A percentile compares a stretch with the other conserved stretches of the same genome.
These are phyloP conservation scores for Fusarium chuoi DNA, from an alignment of 2,329 filamentous ascomycete species.

Conservation along the genomic window DNA sequence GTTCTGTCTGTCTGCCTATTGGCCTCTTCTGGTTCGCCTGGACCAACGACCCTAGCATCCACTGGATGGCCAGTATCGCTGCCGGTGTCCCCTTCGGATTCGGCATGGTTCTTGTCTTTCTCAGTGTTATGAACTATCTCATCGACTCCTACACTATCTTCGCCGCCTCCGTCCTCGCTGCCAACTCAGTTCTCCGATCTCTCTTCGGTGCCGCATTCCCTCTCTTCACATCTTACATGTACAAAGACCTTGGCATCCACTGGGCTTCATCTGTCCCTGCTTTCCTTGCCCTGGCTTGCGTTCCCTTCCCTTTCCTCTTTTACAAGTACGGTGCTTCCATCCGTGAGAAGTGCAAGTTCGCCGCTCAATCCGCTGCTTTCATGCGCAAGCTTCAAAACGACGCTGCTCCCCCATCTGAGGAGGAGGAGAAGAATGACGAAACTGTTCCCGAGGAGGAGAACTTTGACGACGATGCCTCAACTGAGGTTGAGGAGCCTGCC, in stretches of 20 bases:
- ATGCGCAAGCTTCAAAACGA: constrained; percentile 33
- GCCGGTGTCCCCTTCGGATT: constrained; percentile 59
- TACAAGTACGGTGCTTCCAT: constrained; percentile 36
- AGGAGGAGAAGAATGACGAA: constrained; percentile 23
- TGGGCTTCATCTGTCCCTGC: constrained; percentile 35
- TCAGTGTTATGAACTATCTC: constrained; percentile 39
- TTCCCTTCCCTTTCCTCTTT: constrained; percentile 38
- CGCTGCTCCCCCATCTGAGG: neutral
- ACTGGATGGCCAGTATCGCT: constrained; percentile 60
- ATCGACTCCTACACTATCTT: constrained; percentile 39
- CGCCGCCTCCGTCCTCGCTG: constrained; percentile 31
- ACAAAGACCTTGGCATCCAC: constrained; percentile 31
- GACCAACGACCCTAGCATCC: constrained; percentile 63
- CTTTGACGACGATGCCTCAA: constrained; percentile 29
- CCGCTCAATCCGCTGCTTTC: constrained; percentile 34
- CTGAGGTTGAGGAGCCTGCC: constrained; percentile 29
- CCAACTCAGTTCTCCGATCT: constrained; percentile 34
- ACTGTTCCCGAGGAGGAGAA: constrained; percentile 3
- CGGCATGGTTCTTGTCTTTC: constrained; percentile 60
- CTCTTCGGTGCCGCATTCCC: constrained; percentile 36
- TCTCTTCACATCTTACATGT: constrained; percentile 35
- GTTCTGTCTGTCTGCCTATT: constrained; percentile 22
- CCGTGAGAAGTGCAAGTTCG: constrained; percentile 37
- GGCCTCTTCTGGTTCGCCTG: constrained; percentile 70
- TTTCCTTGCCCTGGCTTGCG: constrained; percentile 32